A percentile compares a stretch with the other conserved stretches of the same genome.
phyloP scores from a whole-genome alignment of 2,329 filamentous ascomycete species.

The Tolypocladium album region DNA sequence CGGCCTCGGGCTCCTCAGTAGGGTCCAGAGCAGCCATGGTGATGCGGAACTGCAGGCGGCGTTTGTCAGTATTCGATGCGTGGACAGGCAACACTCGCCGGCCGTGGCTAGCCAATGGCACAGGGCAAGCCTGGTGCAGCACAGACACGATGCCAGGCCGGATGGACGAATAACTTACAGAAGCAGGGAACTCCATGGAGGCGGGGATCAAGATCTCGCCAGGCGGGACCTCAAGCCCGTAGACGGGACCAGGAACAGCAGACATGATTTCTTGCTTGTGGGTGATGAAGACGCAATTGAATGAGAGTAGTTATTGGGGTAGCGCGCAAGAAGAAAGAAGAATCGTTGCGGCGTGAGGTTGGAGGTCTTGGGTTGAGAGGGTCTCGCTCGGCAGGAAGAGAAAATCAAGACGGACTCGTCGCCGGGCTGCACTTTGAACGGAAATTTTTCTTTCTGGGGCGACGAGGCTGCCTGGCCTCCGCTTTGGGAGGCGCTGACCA shows the following conservation, averaged over 20 bases:
- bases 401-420: background rate
- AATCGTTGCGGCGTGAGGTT: background rate
- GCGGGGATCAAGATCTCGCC: slow-evolving; percentile 76
- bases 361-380: background rate
- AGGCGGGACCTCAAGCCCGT: slow-evolving; percentile 82
- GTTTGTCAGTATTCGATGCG: slow-evolving; percentile 15
- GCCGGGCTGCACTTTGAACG: background rate
- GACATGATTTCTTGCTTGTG: slow-evolving; percentile 34
- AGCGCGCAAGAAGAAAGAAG: background rate
- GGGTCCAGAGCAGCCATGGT: slow-evolving; percentile 98
- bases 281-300: background rate
- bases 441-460: slow-evolving; percentile 17
- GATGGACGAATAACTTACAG: slow-evolving; percentile 47
- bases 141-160: background rate
- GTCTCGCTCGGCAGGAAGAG: background rate
- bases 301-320: background rate
- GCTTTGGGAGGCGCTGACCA: slow-evolving; percentile 9
- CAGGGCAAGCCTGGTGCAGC: background rate
- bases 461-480: slow-evolving; percentile 4
- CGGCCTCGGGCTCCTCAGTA: slow-evolving; percentile 59
- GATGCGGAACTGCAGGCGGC: slow-evolving; percentile 65
- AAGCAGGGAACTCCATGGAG: slow-evolving; percentile 67
- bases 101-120: background rate
- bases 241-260: slow-evolving; percentile 64
- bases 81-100: background rate